Evolutionary conservation across 2,329 filamentous ascomycete species (phyloP).

Genomic region (Colletotrichum coccodes): DNA sequence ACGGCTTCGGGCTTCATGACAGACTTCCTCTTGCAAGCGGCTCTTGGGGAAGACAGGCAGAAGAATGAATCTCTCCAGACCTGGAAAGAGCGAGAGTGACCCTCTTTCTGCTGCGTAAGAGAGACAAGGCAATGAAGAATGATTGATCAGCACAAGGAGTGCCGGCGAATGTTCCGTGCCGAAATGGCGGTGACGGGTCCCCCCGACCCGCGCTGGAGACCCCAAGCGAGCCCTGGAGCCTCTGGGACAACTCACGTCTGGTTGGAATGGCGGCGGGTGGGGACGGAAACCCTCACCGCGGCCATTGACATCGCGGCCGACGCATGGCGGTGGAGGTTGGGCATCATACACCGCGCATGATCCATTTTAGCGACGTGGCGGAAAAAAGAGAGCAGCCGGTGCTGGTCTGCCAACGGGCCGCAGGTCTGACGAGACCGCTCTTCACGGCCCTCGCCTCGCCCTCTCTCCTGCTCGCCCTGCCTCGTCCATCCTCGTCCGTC

Average conservation of each 20-base stretch:
- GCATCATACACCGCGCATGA: conserved; percentile 33
- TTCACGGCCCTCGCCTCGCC: conserved; percentile 11
- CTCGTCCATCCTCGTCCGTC: neutral
- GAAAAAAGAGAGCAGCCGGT: conserved; percentile 6
- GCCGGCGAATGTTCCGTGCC: conserved; percentile 31
- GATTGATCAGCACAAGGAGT: conserved; percentile 29
- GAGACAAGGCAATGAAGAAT: conserved; percentile 3
- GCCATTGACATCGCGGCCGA: conserved; percentile 27
- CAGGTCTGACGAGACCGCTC: conserved; percentile 27
- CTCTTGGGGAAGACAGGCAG: neutral
- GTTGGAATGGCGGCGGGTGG: conserved; percentile 28
- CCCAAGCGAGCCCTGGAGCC: conserved; percentile 7
- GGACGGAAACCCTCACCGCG: conserved; percentile 14
- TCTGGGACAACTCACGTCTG: conserved; percentile 30
- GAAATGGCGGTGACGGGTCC: conserved; percentile 33
- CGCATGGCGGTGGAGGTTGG: conserved; percentile 34
- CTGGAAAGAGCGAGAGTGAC: neutral
- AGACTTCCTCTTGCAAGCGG: neutral
- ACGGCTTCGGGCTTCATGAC: neutral
- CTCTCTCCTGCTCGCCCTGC: neutral
- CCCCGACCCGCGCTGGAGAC: conserved; percentile 14
- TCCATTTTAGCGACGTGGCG: conserved; percentile 31
- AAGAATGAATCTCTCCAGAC: neutral
- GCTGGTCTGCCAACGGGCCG: conserved; percentile 6
- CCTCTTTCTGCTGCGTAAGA: neutral